Evolutionary conservation across 1,284 basidiomycete genomes (phyloP).

Genomic region (Tylopilus sp.): DNA sequence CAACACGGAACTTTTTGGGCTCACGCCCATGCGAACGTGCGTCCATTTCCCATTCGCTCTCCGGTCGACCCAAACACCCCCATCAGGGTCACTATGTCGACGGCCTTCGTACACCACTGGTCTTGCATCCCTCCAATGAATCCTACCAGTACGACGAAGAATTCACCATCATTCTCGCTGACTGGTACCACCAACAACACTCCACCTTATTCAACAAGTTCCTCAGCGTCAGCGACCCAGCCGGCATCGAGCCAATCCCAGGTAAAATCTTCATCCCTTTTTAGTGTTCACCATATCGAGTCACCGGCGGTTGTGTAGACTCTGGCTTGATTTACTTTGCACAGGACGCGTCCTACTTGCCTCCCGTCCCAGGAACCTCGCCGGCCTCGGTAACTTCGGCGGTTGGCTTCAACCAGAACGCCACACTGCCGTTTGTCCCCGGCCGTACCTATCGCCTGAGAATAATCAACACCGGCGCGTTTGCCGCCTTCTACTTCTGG

Average conservation of each 20-base stretch:
- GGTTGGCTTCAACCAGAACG: slow-evolving; percentile 83
- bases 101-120: slow-evolving; percentile 74
- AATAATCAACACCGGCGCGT: slow-evolving; percentile 76
- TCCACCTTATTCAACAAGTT: slow-evolving; percentile 63
- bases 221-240: slow-evolving; percentile 72
- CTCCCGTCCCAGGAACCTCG: slow-evolving; percentile 49
- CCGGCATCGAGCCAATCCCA: slow-evolving; percentile 85
- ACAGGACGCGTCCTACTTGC: slow-evolving; percentile 69
- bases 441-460: slow-evolving; percentile 77
- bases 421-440: slow-evolving; percentile 77
- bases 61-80: neutral
- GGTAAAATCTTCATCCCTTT: slow-evolving; percentile 37
- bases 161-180: slow-evolving; percentile 78
- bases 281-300: neutral
- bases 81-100: slow-evolving; percentile 82
- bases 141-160: slow-evolving; percentile 84
- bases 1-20: slow-evolving; percentile 91
- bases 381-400: slow-evolving; percentile 49
- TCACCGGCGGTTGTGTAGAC: slow-evolving; percentile 42
- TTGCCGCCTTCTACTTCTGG: slow-evolving; percentile 79
- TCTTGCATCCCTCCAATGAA: slow-evolving; percentile 68
- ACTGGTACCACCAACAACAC: slow-evolving; percentile 86
- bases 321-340: slow-evolving; percentile 83
- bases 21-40: slow-evolving; percentile 65
- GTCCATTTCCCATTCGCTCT: slow-evolving; percentile 7